A percentile compares a stretch with the other conserved stretches of the same genome.
phyloP scores from a whole-genome alignment of 805 yeast species.

The Wickerhamiella shivajii region DNA sequence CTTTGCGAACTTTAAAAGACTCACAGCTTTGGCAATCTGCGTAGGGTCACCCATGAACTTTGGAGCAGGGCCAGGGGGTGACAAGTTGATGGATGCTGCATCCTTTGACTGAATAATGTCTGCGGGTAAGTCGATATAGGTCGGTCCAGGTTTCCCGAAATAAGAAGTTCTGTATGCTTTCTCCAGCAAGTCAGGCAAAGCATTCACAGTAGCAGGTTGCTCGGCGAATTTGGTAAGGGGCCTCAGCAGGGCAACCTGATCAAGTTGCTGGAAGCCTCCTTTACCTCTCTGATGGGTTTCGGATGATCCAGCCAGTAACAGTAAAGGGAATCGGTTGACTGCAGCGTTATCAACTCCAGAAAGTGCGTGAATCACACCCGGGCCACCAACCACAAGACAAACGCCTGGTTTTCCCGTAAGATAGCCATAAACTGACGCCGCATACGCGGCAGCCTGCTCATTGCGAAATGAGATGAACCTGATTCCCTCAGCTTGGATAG shows the following conservation, averaged over 20 bases:
- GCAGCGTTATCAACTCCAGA: conserved; percentile 52
- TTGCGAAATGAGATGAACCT: conserved; percentile 48
- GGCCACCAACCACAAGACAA: conserved; percentile 59
- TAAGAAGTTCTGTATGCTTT: conserved; percentile 34
- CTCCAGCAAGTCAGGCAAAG: conserved; percentile 29
- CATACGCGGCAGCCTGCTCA: conserved; percentile 64
- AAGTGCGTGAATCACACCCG: conserved; percentile 53
- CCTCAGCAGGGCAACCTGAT: conserved; percentile 39
- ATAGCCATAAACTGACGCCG: conserved; percentile 59
- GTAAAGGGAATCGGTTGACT: conserved; percentile 48
- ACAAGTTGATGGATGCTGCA: not conserved
- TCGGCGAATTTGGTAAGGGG: conserved; percentile 40
- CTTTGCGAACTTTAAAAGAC: conserved; percentile 25
- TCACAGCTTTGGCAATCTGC: conserved; percentile 27
- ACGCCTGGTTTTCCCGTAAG: conserved; percentile 54
- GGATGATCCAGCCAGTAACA: conserved; percentile 51
- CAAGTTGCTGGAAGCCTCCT: conserved; percentile 62
- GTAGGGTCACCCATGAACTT: conserved; percentile 26
- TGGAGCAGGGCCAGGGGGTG: conserved; percentile 26
- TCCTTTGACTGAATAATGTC: conserved; percentile 32
- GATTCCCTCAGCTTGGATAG: conserved; percentile 38
- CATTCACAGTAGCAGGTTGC: conserved; percentile 26
- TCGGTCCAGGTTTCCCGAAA: conserved; percentile 43
- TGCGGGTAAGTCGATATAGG: conserved; percentile 55
- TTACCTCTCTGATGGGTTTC: conserved; percentile 34